These are phyloP conservation scores for Phlebopus sp. DNA, from an alignment of 1,284 basidiomycete species.

Conservation along the genomic window DNA sequence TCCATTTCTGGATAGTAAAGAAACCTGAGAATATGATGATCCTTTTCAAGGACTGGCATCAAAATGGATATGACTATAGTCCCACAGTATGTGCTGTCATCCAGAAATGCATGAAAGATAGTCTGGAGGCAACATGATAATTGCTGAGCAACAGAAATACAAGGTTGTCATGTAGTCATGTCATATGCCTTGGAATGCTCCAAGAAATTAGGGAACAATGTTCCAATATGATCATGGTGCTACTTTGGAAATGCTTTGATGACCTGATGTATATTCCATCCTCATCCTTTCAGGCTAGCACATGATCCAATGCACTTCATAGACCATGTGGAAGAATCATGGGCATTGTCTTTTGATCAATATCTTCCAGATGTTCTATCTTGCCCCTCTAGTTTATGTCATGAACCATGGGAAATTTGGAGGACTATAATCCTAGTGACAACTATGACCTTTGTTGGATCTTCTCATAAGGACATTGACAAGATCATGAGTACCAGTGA, in stretches of 20 bases:
- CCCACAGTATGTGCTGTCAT: constrained; percentile 6
- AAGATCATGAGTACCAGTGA: constrained; percentile 8
- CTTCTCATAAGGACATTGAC: not conserved
- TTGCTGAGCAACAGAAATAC: not conserved
- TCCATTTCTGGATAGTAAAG: constrained; percentile 6
- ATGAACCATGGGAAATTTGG: constrained; percentile 5
- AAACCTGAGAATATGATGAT: not conserved
- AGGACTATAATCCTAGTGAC: not conserved
- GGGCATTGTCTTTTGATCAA: constrained; percentile 11
- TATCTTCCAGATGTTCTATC: constrained; percentile 19
- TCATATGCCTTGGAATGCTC: constrained; percentile 3
- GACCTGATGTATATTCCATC: constrained; percentile 8
- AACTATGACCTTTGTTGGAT: not conserved
- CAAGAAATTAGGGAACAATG: not conserved
- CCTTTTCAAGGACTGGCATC: constrained; percentile 1
- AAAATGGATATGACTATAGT: constrained; percentile 12
- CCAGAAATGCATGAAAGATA: constrained; percentile 1
- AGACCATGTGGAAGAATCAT: constrained; percentile 15
- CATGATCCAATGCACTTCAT: constrained; percentile 5
- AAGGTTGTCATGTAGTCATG: constrained; percentile 4
- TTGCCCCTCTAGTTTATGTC: not conserved
- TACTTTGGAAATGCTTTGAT: constrained; percentile 11
- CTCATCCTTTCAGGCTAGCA: not conserved
- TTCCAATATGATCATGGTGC: constrained; percentile 12
- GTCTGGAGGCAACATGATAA: not conserved